These are phyloP conservation scores for Cercospora sesami DNA, from an alignment of 2,329 filamentous ascomycete genomes.

Conservation along the genomic window DNA sequence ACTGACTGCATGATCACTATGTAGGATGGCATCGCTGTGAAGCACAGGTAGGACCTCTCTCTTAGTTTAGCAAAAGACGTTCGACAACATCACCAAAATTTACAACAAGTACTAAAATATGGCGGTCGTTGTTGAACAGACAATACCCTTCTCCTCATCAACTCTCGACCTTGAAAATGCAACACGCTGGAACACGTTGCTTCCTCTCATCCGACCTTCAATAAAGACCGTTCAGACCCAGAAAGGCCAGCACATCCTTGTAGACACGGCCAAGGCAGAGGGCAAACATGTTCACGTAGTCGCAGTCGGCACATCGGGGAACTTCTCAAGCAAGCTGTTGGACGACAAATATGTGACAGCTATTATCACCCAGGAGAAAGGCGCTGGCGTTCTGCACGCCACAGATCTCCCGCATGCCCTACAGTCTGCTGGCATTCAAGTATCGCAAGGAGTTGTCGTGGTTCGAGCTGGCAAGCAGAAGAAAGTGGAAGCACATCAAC, in stretches of 20 bases:
- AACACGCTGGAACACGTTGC: conserved; percentile 37
- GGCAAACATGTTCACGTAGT: conserved; percentile 34
- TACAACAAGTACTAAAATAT: conserved; percentile 24
- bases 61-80: neutral
- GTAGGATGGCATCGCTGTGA: neutral
- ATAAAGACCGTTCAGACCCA: conserved; percentile 32
- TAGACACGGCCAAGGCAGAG: conserved; percentile 34
- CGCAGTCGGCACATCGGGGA: conserved; percentile 34
- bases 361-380: conserved; percentile 33
- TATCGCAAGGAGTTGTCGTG: conserved; percentile 34
- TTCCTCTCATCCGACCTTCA: conserved; percentile 39
- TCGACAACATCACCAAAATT: neutral
- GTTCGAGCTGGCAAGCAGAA: conserved; percentile 34
- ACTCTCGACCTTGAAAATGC: conserved; percentile 36
- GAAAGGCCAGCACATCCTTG: conserved; percentile 36
- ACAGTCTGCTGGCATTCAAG: conserved; percentile 28
- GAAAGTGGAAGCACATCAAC: conserved; percentile 28
- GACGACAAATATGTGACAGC: conserved; percentile 39
- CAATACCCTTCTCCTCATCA: conserved; percentile 36
- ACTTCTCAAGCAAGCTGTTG: conserved; percentile 40
- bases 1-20: conserved; percentile 1
- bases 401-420: conserved; percentile 35
- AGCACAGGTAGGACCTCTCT: neutral
- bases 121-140: conserved; percentile 42
- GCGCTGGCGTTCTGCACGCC: conserved; percentile 32